phyloP scores from a whole-genome alignment of 192 early-diverging fungal species.

The Coemansia sp. region DNA sequence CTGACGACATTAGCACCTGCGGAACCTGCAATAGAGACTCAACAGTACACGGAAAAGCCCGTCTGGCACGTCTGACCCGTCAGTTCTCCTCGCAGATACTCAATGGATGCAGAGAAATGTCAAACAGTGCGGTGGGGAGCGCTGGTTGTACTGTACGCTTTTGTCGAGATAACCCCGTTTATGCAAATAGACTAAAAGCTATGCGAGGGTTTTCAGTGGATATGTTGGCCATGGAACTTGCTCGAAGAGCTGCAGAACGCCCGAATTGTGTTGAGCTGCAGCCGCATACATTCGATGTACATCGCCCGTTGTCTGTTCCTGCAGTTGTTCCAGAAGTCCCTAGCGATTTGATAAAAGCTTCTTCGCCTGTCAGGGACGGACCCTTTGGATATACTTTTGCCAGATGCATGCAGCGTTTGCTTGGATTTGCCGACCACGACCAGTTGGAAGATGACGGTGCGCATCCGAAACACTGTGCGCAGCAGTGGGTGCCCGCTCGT shows the following conservation, averaged over 20 bases:
- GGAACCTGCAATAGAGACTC: too few relatives aligned
- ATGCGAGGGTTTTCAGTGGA: slow-evolving; percentile 8
- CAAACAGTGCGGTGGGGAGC: too few relatives aligned
- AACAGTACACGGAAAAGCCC: background rate
- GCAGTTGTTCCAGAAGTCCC: too few relatives aligned
- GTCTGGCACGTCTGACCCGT: slow-evolving; percentile 2
- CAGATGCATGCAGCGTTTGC: slow-evolving; percentile 9
- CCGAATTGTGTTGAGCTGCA: slow-evolving; percentile 7
- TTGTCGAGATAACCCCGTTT: slow-evolving; percentile 22
- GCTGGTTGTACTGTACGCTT: slow-evolving; percentile 13
- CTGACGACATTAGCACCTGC: too few relatives aligned
- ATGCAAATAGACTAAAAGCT: background rate
- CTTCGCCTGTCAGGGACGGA: background rate
- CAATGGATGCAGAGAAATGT: slow-evolving; percentile 6
- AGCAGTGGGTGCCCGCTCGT: too few relatives aligned
- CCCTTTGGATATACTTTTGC: slow-evolving; percentile 15
- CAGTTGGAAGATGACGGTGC: slow-evolving; percentile 4
- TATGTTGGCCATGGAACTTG: slow-evolving; percentile 26
- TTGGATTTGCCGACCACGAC: slow-evolving; percentile 1
- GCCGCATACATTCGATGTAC: slow-evolving; percentile 15
- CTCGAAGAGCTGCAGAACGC: slow-evolving; percentile 8
- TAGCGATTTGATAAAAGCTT: background rate
- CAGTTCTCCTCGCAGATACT: slow-evolving; percentile 20
- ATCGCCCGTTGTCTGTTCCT: too few relatives aligned
- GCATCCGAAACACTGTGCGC: too few relatives aligned